Base-by-base conservation (phyloP, 2,329 filamentous ascomycete species). In the Cercospora sesami region DNA sequence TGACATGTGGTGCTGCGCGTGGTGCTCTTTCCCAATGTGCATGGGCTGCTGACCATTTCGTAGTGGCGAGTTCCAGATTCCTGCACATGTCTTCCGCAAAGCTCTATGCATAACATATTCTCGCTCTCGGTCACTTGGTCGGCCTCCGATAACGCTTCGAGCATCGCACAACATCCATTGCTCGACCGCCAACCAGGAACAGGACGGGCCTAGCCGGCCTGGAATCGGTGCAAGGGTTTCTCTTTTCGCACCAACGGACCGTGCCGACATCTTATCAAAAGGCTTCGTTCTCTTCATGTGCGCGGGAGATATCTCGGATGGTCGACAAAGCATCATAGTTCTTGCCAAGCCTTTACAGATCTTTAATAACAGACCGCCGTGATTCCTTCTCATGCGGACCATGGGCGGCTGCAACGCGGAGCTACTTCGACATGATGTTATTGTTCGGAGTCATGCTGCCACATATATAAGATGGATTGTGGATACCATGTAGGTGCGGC, bases 331-430 rank as follows among this genome's bases (percentile, higher is more conserved):
- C 42, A 53, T 51, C 28, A 33, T 61, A 18, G 10, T 26, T 45
- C 45, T 12, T 33, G 62, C 64, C 57, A 60, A 64, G 65, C 51
- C 60, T 42, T 64, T 59, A 31, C 28, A 68, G 67, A 39, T 62
- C 63, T 63, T 63, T 63, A 23, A 55, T 10, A 39, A 60, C 48
- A 57, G 12, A 28, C 42, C n/a, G 53, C 28, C 53, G 30, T 58
- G 53, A 26, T 18, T 42, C 39, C 48, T 26, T 55, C 60, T 33
- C 51, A 64, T 33, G 64, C 67, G 60, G 67, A 60, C 63, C 26
- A 26, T 60, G 1, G 57, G 68, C 65, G 68, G 68, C 45, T 62
- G 55, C 55, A 66, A 66, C 55, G 68, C 68, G 68, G 68, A 64
- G 42, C 30, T 53, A 28, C 63, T 31, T 59, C n/a, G 33, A 60